Percentiles rank a stretch among this genome's conserved stretches.
Conservation (phyloP, 1,139 yeast species). For the Neolecta irregularis region DNA sequence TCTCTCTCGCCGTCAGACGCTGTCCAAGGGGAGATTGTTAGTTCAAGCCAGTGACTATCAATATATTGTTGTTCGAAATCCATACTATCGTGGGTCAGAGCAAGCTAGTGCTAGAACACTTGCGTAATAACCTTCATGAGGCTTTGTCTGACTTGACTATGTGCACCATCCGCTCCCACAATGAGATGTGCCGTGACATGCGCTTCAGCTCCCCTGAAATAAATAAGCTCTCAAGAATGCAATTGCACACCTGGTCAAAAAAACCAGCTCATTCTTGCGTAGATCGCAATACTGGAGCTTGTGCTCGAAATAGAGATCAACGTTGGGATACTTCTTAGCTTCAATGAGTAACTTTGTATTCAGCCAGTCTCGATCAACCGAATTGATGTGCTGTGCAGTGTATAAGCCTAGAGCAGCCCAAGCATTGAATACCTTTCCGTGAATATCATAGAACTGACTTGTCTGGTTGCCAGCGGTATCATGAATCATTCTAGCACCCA, state of each 20-base stretch:
- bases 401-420: background rate
- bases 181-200: slow-evolving; percentile 41
- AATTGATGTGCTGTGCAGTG: slow-evolving; percentile 39
- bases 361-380: slow-evolving; percentile 61
- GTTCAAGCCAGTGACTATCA: slow-evolving; percentile 71
- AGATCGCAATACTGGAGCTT: slow-evolving; percentile 35
- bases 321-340: slow-evolving; percentile 31
- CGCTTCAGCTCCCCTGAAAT: too few species aligned
- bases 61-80: slow-evolving; percentile 61
- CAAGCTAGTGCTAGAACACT: background rate
- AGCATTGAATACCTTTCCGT: slow-evolving; percentile 40
- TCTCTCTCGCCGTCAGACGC: too few species aligned
- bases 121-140: slow-evolving; percentile 37
- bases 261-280: slow-evolving; percentile 10
- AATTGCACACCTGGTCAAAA: slow-evolving; percentile 6
- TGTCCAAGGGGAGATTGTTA: slow-evolving; percentile 48
- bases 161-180: slow-evolving; percentile 80
- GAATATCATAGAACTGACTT: slow-evolving; percentile 64
- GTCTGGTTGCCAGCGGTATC: slow-evolving; percentile 46
- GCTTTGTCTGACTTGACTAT: slow-evolving; percentile 56
- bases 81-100: slow-evolving; percentile 38
- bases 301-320: slow-evolving; percentile 40
- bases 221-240: too few species aligned
- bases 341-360: slow-evolving; percentile 53
- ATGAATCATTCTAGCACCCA: slow-evolving; percentile 86